Evolutionary conservation across 2,329 filamentous ascomycete species (phyloP).

Genomic region (Dactylonectria macrodidyma): DNA sequence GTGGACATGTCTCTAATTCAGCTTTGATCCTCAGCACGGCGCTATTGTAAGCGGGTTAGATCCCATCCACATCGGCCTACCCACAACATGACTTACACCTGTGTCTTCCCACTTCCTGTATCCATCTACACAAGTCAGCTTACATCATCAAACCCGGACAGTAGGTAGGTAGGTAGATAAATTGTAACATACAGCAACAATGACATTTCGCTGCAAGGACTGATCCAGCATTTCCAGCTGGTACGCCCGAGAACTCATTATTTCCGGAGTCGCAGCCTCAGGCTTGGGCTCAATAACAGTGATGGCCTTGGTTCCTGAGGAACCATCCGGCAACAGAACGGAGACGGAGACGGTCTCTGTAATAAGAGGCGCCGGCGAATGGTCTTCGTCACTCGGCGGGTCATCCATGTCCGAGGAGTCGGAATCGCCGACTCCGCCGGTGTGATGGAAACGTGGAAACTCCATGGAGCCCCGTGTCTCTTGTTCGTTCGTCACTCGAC

Average conservation of each 20-base stretch:
- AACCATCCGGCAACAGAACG: conserved; percentile 5
- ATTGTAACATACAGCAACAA: conserved; percentile 72
- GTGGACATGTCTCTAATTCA: conserved; percentile 70
- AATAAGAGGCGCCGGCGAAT: conserved; percentile 20
- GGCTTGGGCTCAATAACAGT: conserved; percentile 2
- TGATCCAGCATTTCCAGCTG: conserved; percentile 83
- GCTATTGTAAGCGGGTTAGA: conserved; percentile 56
- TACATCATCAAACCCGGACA: background rate
- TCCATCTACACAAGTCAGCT: conserved; percentile 73
- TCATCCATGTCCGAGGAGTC: conserved; percentile 26
- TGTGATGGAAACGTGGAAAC: background rate
- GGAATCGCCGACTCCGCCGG: conserved; percentile 15
- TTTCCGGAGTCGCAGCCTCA: conserved; percentile 28
- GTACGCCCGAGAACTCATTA: conserved; percentile 71
- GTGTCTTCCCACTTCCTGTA: conserved; percentile 84
- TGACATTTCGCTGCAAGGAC: conserved; percentile 78
- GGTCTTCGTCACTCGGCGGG: conserved; percentile 14
- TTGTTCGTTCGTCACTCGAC: conserved; percentile 17
- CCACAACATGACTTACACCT: conserved; percentile 69
- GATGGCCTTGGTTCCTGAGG: background rate
- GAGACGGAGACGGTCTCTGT: conserved; percentile 37
- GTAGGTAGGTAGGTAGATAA: background rate
- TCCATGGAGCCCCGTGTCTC: conserved; percentile 21
- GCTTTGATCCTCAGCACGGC: conserved; percentile 77
- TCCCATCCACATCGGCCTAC: conserved; percentile 7